Percentiles rank a stretch among this genome's conserved stretches.
Conservation (phyloP, 176 grass and related monocot genomes). For the Oryza australiensis region DNA sequence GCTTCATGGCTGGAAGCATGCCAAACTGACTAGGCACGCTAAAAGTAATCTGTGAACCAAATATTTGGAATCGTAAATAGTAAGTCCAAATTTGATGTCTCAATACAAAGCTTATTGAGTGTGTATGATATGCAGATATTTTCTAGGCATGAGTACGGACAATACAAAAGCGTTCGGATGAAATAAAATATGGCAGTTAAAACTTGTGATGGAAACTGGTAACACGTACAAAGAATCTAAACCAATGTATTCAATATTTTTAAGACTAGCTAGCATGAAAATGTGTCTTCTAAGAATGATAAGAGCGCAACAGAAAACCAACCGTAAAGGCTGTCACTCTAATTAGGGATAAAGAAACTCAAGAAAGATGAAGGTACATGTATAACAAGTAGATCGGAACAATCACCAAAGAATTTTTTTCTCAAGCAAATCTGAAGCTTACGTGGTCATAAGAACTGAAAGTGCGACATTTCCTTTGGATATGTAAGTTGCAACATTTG, state of each 20-base stretch:
- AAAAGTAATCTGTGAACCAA: not conserved
- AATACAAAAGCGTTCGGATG: not conserved
- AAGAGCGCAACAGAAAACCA: constrained; percentile 20
- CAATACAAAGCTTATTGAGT: constrained; percentile 2
- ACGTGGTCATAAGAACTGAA: constrained; percentile 99
- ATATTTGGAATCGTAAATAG: constrained; percentile 5
- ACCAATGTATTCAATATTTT: constrained; percentile 14
- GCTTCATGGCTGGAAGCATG: constrained; percentile 20
- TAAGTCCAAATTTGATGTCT: not conserved
- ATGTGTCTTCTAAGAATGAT: not conserved
- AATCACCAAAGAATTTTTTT: constrained; percentile 21
- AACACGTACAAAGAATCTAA: not conserved
- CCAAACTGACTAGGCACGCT: not conserved
- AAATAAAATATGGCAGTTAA: constrained; percentile 12
- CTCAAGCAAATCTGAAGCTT: constrained; percentile 43
- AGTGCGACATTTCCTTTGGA: constrained; percentile 99
- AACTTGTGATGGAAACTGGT: not conserved
- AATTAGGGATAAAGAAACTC: not conserved
- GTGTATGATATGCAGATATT: not conserved
- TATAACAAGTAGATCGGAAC: constrained; percentile 13
- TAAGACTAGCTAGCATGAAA: not conserved
- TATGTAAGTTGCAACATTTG: constrained; percentile 99
- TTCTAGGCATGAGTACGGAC: not conserved
- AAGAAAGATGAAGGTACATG: not conserved
- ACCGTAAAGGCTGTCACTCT: constrained; percentile 5